Conservation (phyloP, 352 stramenopile genomes). For the Stramenopiles sp. region DNA sequence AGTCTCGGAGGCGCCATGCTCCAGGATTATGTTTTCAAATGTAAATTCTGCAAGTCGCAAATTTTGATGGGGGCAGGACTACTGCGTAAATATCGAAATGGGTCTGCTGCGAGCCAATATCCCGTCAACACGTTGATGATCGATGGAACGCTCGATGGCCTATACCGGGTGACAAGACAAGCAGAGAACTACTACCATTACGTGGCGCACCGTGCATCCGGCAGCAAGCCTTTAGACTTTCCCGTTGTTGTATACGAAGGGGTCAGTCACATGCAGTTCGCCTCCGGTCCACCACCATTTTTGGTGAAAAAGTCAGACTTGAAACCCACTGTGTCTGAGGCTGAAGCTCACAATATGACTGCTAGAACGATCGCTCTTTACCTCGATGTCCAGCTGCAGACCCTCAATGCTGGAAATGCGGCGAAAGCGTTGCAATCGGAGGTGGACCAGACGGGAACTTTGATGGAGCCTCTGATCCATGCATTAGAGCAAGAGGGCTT, state of each 20-base stretch:
- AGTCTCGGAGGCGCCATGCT: constrained; percentile 23
- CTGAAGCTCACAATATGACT: constrained; percentile 9
- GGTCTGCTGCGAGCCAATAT: constrained; percentile 14
- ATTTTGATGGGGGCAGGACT: constrained; percentile 21
- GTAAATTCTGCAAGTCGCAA: constrained; percentile 7
- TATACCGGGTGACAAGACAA: constrained; percentile 19
- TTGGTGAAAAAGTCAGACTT: constrained; percentile 19
- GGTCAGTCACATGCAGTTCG: constrained; percentile 24
- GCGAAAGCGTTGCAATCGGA: background rate
- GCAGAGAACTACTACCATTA: constrained; percentile 22
- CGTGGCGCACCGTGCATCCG: background rate
- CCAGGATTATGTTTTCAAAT: constrained; percentile 13
- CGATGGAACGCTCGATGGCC: constrained; percentile 23
- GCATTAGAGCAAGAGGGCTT: constrained; percentile 18
- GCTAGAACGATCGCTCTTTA: constrained; percentile 9
- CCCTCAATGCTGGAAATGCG: background rate
- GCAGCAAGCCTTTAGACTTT: constrained; percentile 4
- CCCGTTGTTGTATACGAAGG: constrained; percentile 21
- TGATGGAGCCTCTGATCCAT: constrained; percentile 15
- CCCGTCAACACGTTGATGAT: constrained; percentile 24
- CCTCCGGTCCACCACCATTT: constrained; percentile 12
- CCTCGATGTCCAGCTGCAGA: background rate
- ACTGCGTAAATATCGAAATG: background rate
- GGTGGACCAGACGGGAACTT: constrained; percentile 2
- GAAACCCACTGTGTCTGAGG: constrained; percentile 12